Conservation (phyloP, 306 rosid species). For the Trifolium dubium region DNA sequence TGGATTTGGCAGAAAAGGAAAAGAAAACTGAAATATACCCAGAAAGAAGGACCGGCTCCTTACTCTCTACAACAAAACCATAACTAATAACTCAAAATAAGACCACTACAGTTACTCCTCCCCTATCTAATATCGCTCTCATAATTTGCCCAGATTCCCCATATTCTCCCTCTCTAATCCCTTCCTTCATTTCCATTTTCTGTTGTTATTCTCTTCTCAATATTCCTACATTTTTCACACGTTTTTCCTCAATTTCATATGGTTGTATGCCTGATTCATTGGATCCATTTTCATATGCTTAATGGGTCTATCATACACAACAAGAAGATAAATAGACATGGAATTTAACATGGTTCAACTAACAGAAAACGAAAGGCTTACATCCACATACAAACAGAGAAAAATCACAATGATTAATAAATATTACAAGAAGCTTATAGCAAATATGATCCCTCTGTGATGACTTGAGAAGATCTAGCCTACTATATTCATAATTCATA, state of each 20-base stretch:
- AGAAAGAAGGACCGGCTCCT: neutral
- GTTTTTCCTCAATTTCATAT: neutral
- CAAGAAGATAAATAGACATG: neutral
- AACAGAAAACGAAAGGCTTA: conserved; percentile 24
- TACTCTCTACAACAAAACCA: neutral
- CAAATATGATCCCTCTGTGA: conserved; percentile 15
- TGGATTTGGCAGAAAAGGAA: neutral
- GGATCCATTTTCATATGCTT: neutral
- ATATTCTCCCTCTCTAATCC: neutral
- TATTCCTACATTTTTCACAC: neutral
- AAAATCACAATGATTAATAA: neutral
- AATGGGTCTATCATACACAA: too few relatives aligned
- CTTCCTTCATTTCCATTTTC: neutral
- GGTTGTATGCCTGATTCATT: neutral
- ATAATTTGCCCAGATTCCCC: neutral
- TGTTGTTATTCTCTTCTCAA: neutral
- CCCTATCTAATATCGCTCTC: neutral
- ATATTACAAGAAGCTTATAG: neutral
- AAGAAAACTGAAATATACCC: conserved; percentile 2
- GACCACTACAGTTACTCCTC: neutral
- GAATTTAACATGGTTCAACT: conserved; percentile 8
- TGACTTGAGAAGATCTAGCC: conserved; percentile 8
- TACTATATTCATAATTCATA: conserved; percentile 6
- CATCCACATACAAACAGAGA: conserved; percentile 14
- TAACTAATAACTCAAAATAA: neutral